A percentile compares a stretch with the other conserved stretches of the same genome.
phyloP scores from a whole-genome alignment of 768 basidiomycete genomes.

The Asterophora lycoperdoides region DNA sequence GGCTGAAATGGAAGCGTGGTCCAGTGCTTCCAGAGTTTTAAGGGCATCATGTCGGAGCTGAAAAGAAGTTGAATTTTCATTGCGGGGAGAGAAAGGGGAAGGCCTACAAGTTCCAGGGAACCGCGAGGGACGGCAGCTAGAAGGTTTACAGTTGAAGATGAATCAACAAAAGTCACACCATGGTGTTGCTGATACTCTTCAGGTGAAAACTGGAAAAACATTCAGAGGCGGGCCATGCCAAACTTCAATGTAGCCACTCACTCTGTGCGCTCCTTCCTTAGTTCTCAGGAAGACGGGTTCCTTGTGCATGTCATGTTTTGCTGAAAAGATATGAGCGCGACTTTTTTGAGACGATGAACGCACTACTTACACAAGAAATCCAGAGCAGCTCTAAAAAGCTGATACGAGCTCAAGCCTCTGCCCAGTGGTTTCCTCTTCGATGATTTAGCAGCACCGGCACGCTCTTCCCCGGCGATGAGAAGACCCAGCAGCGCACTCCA shows the following conservation, averaged over 20 bases:
- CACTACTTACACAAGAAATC: conserved; percentile 75
- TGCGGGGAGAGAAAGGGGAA: neutral
- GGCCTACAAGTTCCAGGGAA: conserved; percentile 71
- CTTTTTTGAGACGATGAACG: neutral
- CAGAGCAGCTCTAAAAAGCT: conserved; percentile 79
- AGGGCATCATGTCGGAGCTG: conserved; percentile 76
- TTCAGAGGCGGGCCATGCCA: neutral
- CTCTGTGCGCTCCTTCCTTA: conserved; percentile 51
- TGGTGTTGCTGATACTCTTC: conserved; percentile 51
- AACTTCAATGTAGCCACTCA: conserved; percentile 24
- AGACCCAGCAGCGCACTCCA: conserved; percentile 64
- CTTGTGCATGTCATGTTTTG: conserved; percentile 62
- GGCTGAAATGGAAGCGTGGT: conserved; percentile 38
- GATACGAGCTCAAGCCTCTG: conserved; percentile 83
- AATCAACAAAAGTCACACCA: conserved; percentile 71
- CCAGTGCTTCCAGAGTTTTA: conserved; percentile 63
- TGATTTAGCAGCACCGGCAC: conserved; percentile 23
- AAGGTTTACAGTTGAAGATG: conserved; percentile 72
- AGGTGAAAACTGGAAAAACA: conserved; percentile 43
- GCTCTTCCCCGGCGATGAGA: conserved; percentile 66
- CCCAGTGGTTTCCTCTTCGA: conserved; percentile 60
- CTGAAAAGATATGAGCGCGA: conserved; percentile 33
- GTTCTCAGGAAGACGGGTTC: conserved; percentile 58
- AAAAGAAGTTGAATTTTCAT: conserved; percentile 3
- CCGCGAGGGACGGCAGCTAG: conserved; percentile 70